Base-by-base conservation (phyloP, 345 rosid species). In the Moricandia arvensis region DNA sequence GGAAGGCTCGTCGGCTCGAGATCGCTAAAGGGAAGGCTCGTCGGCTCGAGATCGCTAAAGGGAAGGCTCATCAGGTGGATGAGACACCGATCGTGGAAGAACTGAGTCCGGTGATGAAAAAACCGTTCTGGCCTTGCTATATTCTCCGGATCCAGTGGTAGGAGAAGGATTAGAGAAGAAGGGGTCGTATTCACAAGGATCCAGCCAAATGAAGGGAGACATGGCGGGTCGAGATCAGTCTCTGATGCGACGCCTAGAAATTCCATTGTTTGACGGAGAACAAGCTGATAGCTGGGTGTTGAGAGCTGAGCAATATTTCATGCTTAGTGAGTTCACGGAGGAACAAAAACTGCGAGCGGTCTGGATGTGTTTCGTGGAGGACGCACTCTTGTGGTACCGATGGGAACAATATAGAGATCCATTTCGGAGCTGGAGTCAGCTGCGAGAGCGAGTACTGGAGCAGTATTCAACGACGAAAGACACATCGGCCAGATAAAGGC, bases 81-180 rank as follows among this genome's bases (percentile, higher is more conserved):
- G 47, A 12, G 1, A 12, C n/a, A 12, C 6, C n/a, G n/a, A 4
- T 4, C 15, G 47, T 2, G 47, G 47, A 41, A 5, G 47, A 11
- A 12, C 47, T 3, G 6, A 11, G n/a, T 1, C 6, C 47, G 47
- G 47, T 0, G 47, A 38, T n/a, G 15, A 10, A 11, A 41, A n/a
- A 12, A 41, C 47, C 47, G 15, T 5, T 3, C 47, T 3, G 0
- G 15, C 4, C 4, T 6, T 11, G n/a, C 3, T 2, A 0, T 1
- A 0, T 5, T 3, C 5, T 3, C 47, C n/a, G 1, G 3, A 2
- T 5, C 15, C 1, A 1, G 0, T 1, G 3, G n/a, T 0, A 3
- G 47, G 12, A 2, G 47, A 41, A 41, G 47, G 47, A 9, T 41
- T 12, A 3, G 45, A 38, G 15, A 41, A 5, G 5, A 41, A 4